These are phyloP conservation scores for Fraxinus ornus DNA, from an alignment of 305 asterid species.

Conservation along the genomic window DNA sequence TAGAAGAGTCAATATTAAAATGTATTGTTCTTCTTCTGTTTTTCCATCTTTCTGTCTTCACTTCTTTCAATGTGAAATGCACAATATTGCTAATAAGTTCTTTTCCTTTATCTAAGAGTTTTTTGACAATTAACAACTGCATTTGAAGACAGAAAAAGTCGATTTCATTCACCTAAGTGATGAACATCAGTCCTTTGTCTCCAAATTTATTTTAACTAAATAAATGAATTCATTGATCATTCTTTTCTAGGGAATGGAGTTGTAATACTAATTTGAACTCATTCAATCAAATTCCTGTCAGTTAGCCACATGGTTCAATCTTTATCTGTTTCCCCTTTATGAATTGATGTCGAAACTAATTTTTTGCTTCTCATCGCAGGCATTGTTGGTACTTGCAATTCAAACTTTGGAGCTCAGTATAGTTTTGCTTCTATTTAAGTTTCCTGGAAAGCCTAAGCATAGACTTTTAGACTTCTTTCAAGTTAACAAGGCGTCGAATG, in stretches of 20 bases:
- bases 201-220: neutral
- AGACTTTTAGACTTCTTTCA: constrained; percentile 53
- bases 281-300: neutral
- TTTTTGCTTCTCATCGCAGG: constrained; percentile 43
- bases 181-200: neutral
- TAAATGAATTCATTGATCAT: neutral
- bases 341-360: neutral
- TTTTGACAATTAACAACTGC: neutral
- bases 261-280: neutral
- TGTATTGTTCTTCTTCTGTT: neutral
- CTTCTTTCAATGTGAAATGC: constrained; percentile 11
- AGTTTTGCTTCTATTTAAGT: constrained; percentile 54
- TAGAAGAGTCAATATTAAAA: neutral
- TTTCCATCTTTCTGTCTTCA: neutral
- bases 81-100: neutral
- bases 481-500: constrained; percentile 32
- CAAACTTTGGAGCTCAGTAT: constrained; percentile 62
- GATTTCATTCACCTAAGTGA: neutral
- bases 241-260: neutral
- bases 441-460: constrained; percentile 51
- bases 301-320: neutral
- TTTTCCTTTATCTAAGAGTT: neutral
- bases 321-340: neutral
- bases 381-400: constrained; percentile 48
- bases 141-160: neutral